Evolutionary conservation across 768 basidiomycete genomes (phyloP), one percentile per base, ranked within the genome.

Genomic region (Naganishia antarctica): DNA sequence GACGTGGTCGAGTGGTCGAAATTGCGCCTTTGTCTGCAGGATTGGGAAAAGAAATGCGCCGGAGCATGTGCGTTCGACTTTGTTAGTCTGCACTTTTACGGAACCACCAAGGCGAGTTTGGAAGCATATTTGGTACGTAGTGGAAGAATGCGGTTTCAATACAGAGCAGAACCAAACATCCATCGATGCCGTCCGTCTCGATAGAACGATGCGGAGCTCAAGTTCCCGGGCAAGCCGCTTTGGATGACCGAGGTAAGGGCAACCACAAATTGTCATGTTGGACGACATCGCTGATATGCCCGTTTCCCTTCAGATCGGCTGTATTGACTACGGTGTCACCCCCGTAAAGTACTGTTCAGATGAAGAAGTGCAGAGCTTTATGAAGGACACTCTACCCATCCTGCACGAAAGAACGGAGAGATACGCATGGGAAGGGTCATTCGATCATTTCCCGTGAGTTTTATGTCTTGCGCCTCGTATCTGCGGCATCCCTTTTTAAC

Each of bases 21-120:
- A 2, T n/a, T 9, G 8, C 26, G 32, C 5, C 4, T 16, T 12
- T 5, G 0, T 34, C 12, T 13, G 9, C 45, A 73, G 71, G 50
- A 51, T 37, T 74, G 73, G 70, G 48, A 68, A 25, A 61, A 47
- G 5, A 70, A 68, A 12, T 75, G 74, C 66, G 71, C 41, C 0
- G 70, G 69, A 15, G 41, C 61, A 8, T 75, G 74, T 57, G 37
- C 61, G 43, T 73, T 66, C 63, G 74, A 73, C 47, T 72, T 75
- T 34, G 49, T 73, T 28, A 68, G 72, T 12, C 65, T 72, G 29
- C 74, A 75, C 32, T 75, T 68, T 34, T 75, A 75, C 58, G 74
- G 74, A 13, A 31, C 45, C 4, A 28, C 40, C 37, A 68, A 31
- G 49, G 61, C 47, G 59, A 68, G 31, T 61, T 67, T 65, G 53